Evolutionary conservation across 2,329 filamentous ascomycete species (phyloP).

Genomic region (Verticillium alfalfae): DNA sequence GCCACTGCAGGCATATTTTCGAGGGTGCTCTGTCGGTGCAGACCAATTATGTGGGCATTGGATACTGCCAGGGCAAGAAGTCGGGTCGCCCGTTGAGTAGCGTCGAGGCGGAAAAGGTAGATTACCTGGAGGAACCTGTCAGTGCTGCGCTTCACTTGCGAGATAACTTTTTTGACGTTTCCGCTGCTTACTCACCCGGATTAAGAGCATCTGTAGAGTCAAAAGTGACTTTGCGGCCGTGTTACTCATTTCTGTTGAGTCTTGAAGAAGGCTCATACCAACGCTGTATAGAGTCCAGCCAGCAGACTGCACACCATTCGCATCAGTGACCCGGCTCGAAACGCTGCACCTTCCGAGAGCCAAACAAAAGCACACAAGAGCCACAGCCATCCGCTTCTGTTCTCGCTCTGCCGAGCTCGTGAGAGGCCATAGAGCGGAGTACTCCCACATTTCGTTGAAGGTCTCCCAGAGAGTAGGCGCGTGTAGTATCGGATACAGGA

Average conservation of each 20-base stretch:
- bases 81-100: conserved; percentile 3
- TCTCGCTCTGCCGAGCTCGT: conserved; percentile 3
- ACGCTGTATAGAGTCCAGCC: conserved; percentile 7
- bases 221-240: conserved; percentile 5
- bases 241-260: conserved; percentile 3
- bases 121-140: neutral
- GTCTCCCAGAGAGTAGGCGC: conserved; percentile 6
- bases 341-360: conserved; percentile 7
- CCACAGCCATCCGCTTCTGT: conserved; percentile 5
- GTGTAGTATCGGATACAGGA: conserved; percentile 6
- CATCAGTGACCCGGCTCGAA: conserved; percentile 6
- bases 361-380: conserved; percentile 6
- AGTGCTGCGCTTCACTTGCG: neutral
- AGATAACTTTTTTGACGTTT: neutral
- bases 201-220: conserved; percentile 2
- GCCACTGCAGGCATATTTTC: conserved; percentile 1
- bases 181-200: neutral
- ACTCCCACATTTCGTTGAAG: conserved; percentile 7
- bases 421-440: conserved; percentile 5
- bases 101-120: conserved; percentile 7
- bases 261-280: conserved; percentile 5
- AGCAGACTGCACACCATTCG: conserved; percentile 6
- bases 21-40: conserved; percentile 3
- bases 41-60: conserved; percentile 7
- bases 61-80: conserved; percentile 6